Evolutionary conservation across 371 early-diverging fungal species (phyloP).

Genomic region (Umbelopsis sp.): DNA sequence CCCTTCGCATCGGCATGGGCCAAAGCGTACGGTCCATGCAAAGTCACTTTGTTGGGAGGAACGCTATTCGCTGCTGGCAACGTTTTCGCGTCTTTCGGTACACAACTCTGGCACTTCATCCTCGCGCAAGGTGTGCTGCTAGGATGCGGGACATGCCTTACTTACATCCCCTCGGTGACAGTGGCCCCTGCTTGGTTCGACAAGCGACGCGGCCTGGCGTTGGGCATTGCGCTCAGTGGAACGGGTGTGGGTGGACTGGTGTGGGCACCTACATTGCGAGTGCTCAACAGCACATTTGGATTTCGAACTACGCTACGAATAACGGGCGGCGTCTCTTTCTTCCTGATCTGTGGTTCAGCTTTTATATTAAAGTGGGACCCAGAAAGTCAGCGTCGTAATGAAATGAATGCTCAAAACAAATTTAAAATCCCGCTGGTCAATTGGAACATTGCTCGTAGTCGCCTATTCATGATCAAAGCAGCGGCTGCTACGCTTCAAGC

Average conservation of each 20-base stretch:
- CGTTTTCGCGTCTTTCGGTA: background rate
- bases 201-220: slow-evolving; percentile 63
- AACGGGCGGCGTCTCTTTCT: background rate
- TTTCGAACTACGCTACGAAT: slow-evolving; percentile 1
- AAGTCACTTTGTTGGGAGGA: background rate
- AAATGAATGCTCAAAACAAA: background rate
- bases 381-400: slow-evolving; percentile 8
- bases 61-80: slow-evolving; percentile 9
- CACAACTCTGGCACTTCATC: slow-evolving; percentile 9
- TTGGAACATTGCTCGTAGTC: slow-evolving; percentile 11
- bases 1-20: slow-evolving; percentile 16
- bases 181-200: slow-evolving; percentile 70
- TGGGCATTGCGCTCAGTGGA: slow-evolving; percentile 72
- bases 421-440: slow-evolving; percentile 13
- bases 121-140: slow-evolving; percentile 5
- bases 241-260: slow-evolving; percentile 74
- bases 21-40: slow-evolving; percentile 11
- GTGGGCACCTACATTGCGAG: slow-evolving; percentile 3
- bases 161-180: slow-evolving; percentile 24
- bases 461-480: slow-evolving; percentile 2
- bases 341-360: background rate
- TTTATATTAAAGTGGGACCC: slow-evolving; percentile 6
- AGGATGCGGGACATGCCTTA: slow-evolving; percentile 10
- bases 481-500: slow-evolving; percentile 7
- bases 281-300: slow-evolving; percentile 1